Evolutionary conservation across 179 eudicot genomes (phyloP), one percentile per base, ranked within the genome.

Genomic region (Beta lomatogona): DNA sequence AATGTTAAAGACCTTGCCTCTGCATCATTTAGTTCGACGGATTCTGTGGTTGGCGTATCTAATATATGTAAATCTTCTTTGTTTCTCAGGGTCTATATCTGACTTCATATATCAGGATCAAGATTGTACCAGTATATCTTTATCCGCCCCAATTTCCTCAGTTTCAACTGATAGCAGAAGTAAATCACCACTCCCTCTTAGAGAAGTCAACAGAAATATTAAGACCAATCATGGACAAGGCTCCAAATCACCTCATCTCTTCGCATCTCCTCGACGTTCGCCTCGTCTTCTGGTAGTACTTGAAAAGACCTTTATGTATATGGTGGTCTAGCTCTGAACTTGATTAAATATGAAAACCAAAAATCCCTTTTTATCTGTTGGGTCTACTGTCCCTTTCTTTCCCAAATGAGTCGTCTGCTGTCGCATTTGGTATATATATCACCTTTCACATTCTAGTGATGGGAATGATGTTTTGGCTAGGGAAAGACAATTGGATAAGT

Each of bases 141-240:
- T 86, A 46, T 90, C 96, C 83, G 98, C 97, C 69, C 94, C 98
- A 73, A 84, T 84, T 80, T 88, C 90, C 82, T 89, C 92, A 72
- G 86, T 81, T 85, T 89, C 98, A 60, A 84, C 79, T 63, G 91
- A 86, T 36, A 87, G 88, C 86, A 83, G 81, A 85, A 72, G 88
- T 83, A 88, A 91, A 86, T 88, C 95, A 75, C 76, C 87, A n/a
- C 78, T 81, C 45, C 88, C 86, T 67, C 81, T 83, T 74, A 84
- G 80, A 80, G 90, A 87, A 84, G 80, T 79, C 44, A 84, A 87
- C 52, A 74, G 88, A 83, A 64, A 74, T 57, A 76, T 82, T 57
- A 89, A 81, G 80, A 81, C 52, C 67, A 61, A 76, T 63, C 84
- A 44, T 61, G 82, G 80, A 61, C 82, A 80, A 79, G 89, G 80